phyloP scores from a whole-genome alignment of 768 basidiomycete genomes.

The Tricholoma hemisulphureum region DNA sequence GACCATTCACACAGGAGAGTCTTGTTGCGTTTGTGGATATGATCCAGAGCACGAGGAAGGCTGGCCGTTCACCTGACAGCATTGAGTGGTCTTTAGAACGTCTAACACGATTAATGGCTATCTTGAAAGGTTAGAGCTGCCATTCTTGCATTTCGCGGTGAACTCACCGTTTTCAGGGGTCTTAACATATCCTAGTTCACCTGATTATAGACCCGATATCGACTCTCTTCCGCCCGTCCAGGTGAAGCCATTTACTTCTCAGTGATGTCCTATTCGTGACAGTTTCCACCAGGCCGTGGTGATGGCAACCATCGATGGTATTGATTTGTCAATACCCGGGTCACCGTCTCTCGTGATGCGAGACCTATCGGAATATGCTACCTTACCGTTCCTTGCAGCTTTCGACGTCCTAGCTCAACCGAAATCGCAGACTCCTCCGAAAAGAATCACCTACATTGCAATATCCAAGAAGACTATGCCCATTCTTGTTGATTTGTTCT shows the following conservation, averaged over 20 bases:
- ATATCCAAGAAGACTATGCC: conserved; percentile 90
- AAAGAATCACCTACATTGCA: conserved; percentile 84
- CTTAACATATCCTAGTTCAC: conserved; percentile 76
- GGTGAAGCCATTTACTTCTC: conserved; percentile 38
- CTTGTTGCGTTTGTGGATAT: conserved; percentile 79
- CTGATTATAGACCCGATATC: conserved; percentile 87
- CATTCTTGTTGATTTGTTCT: conserved; percentile 72
- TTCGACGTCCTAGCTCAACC: conserved; percentile 54
- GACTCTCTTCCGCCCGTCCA: conserved; percentile 80
- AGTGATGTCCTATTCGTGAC: neutral
- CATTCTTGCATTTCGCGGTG: neutral
- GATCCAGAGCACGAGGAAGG: conserved; percentile 55
- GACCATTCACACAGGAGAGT: conserved; percentile 80
- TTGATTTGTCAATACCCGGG: conserved; percentile 63
- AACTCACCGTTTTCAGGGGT: conserved; percentile 47
- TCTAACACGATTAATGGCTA: conserved; percentile 66
- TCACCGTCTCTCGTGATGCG: conserved; percentile 72
- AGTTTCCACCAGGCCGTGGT: conserved; percentile 55
- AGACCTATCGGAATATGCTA: conserved; percentile 83
- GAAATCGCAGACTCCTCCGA: conserved; percentile 45
- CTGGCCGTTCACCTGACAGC: conserved; percentile 46
- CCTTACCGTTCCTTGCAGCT: conserved; percentile 82
- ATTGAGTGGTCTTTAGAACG: conserved; percentile 67
- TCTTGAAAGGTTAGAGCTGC: conserved; percentile 65
- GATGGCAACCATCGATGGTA: conserved; percentile 62